Evolutionary conservation across 2,329 filamentous ascomycete species (phyloP), one percentile per base, ranked within the genome.

Genomic region (Aspergillus awamori): DNA sequence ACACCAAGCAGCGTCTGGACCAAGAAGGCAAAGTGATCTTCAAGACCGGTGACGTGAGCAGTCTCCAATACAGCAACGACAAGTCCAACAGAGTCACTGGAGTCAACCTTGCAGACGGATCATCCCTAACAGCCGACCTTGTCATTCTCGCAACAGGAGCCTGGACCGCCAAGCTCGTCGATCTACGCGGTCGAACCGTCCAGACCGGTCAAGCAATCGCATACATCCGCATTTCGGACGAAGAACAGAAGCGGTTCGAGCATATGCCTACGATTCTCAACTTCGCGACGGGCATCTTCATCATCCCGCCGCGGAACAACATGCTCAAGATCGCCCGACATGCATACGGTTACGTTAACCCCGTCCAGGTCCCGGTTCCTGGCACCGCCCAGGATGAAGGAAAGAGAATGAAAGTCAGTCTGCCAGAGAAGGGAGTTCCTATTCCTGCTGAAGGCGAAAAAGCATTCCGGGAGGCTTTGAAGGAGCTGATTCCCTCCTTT

Each of bases 111-210:
- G 69, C 70, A 2, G 77, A 84, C 63, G 83, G 82, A 1, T 74
- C 75, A 6, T 78, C 72, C 8, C 65, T 92, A 6, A 78, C 77
- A 4, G 91, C 90, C 2, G 90, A 92, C 61, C 82, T 96, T 7
- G 88, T 91, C 36, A 82, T 97, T 58, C 83, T 96, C 2, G 93
- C 94, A 0, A 88, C 93, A 0, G 94, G 94, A 15, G 93, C 94
- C 4, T 98, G 94, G 93, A 92, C 91, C 2, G 86, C 88, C 2
- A 83, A 85, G 1, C 82, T 97, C 22, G 79, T 97, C 59, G 90
- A 97, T 75, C 81, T 97, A 0, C 82, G 88, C 51, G 91, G 92
- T 26, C 86, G 90, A 48, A 88, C 88, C 41, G 85, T 89, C 65
- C 90, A 93, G 2, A 96, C 92, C 0, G 94, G 92, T 13, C 94